Base-by-base conservation (phyloP, 2,329 filamentous ascomycete species). In the Pestalotiopsis sp. region DNA sequence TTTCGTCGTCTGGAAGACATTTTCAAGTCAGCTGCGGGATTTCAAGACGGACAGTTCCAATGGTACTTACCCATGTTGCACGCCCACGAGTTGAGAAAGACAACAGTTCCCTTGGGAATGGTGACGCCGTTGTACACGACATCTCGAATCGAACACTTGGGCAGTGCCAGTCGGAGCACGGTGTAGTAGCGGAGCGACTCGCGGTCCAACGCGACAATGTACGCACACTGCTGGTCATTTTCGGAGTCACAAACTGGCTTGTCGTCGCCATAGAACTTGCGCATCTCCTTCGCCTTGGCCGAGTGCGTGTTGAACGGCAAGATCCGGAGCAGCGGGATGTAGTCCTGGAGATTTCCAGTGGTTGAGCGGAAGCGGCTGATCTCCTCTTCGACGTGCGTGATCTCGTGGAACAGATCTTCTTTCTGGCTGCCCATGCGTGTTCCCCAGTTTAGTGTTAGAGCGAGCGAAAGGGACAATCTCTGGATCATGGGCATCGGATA, bases 311-410 rank as follows among this genome's bases (percentile, higher is more conserved):
- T 75, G 24, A 75, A 71, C 3, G 74, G 74, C 73, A 88, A 93
- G 2, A 94, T 77, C 35, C 93, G 85, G 68, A 96, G 76, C 4
- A 94, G 74, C 0, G 93, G 92, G 20, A 96, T 88, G 71, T 95
- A 94, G 74, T 96, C 93, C 74, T 93, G 91, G 88, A 91, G 93
- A 76, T 95, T 95, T 75, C 94, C 93, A 73, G 90, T 93, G 0
- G 92, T 95, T 30, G 88, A 92, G 62, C 93, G 83, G 75, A 94
- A 91, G 73, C 92, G 92, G 65, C 89, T 91, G 30, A 96, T 89
- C 4, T 89, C 89, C 35, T 92, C 86, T 77, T 95, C 93, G 2
- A 95, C 92, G 59, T 89, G 84, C 0, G 89, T 88, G 67, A 96
- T 94, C 75, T 95, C 93, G 22, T 88, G 82, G 5, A 95, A 83